Conservation (phyloP, 495 filamentous ascomycete species). For the Elasticomyces elasticus region DNA sequence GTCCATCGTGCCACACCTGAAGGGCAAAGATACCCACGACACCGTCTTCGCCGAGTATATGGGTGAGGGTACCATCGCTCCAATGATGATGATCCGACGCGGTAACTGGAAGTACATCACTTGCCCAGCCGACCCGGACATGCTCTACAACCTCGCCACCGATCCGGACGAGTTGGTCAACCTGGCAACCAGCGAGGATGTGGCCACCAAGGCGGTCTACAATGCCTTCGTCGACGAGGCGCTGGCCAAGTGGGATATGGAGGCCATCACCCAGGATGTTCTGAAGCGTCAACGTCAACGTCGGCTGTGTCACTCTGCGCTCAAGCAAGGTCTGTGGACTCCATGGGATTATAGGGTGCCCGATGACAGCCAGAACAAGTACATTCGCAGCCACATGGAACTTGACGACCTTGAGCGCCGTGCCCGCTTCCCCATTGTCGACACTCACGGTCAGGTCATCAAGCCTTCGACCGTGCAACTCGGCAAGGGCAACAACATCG, state of each 20-base stretch:
- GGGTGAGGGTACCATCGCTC: conserved; percentile 75
- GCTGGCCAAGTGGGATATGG: conserved; percentile 60
- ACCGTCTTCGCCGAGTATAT: conserved; percentile 82
- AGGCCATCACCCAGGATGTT: conserved; percentile 57
- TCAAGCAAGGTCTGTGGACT: conserved; percentile 57
- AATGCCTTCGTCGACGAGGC: conserved; percentile 58
- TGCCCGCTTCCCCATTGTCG: conserved; percentile 56
- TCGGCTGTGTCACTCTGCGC: conserved; percentile 60
- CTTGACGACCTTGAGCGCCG: conserved; percentile 59
- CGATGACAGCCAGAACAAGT: conserved; percentile 63
- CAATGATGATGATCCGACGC: conserved; percentile 82
- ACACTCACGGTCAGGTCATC: conserved; percentile 28
- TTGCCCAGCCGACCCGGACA: conserved; percentile 67
- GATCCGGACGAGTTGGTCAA: conserved; percentile 70
- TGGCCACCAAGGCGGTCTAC: conserved; percentile 39
- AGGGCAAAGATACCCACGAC: conserved; percentile 52
- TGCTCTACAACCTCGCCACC: conserved; percentile 61
- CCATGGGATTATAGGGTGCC: conserved; percentile 71
- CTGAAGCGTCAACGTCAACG: conserved; percentile 61
- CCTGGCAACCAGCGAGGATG: conserved; percentile 44
- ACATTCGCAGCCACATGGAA: conserved; percentile 58
- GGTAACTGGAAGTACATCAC: conserved; percentile 76
- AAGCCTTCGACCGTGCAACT: not conserved
- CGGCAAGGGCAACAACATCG: conserved; percentile 10
- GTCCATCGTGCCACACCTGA: conserved; percentile 61